Base-by-base conservation (phyloP, 306 rosid species). In the Ormosia emarginata region DNA sequence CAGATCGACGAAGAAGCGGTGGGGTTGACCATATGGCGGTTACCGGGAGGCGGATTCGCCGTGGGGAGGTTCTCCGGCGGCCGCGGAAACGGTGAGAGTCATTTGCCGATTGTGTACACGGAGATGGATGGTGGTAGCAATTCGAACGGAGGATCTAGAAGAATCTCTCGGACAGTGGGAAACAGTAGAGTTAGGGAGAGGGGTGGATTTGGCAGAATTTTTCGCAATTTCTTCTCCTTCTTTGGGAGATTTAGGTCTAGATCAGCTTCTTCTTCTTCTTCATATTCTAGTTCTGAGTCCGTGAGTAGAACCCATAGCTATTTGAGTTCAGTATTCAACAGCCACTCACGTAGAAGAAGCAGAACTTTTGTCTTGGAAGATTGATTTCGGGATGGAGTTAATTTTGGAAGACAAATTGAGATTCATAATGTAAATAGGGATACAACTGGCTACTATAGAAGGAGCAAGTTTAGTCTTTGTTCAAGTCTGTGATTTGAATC, bases 1-100 rank as follows among this genome's bases (percentile, higher is more conserved):
- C 87, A 79, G 68, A 43, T 18, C 3, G 93, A 88, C 1, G 97
- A 95, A 58, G 99, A 90, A 59, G 83, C 97, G 0, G 90, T 89
- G 1, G 98, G 99, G 9, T 70, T 95, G 59, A 92, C 96, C 2
- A 93, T 95, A 52, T 95, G 99, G 99, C 93, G 98, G 81, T 83
- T 95, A 5, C 96, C 99, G 0, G 98, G 97, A 0, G 98, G 98
- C 1, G 96, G 95, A 33, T 95, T 92, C 33, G 96, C 96, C 2
- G 99, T 95, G 14, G 99, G 98, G 11, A 88, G 97, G 67, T 95
- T 93, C 66, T 68, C 92, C 29, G 91, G 91, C 0, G 92, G 91
- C 0, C 57, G 89, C 9, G 79, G 87, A 62, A 80, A 80, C 44
- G 87, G 92, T 1, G 94, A 90, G 74, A 87, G 88, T 47, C 92